Evolutionary conservation across 179 eudicot genomes (phyloP).

Genomic region (Pouteria campechiana): DNA sequence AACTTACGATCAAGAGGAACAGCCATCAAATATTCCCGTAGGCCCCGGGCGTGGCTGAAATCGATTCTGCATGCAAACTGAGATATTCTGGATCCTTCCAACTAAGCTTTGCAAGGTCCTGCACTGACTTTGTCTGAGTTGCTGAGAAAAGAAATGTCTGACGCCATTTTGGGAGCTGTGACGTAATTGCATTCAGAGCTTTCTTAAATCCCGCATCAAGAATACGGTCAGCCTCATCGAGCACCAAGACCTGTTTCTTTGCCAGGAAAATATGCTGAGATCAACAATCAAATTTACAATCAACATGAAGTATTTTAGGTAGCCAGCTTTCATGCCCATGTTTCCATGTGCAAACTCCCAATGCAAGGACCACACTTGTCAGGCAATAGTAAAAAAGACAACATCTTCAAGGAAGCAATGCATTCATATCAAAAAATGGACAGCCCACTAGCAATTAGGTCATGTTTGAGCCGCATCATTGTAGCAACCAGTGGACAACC

Average conservation of each 20-base stretch:
- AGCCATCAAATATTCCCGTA: constrained; percentile 54
- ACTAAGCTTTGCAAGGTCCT: constrained; percentile 91
- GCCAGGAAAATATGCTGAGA: constrained; percentile 16
- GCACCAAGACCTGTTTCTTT: constrained; percentile 70
- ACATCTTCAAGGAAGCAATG: too few relatives aligned
- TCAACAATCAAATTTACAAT: constrained; percentile 6
- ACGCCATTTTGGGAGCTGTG: constrained; percentile 70
- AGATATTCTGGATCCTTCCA: constrained; percentile 90
- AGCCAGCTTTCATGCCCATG: too few relatives aligned
- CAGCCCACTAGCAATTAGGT: too few relatives aligned
- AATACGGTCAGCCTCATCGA: constrained; percentile 95
- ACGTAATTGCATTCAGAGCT: constrained; percentile 64
- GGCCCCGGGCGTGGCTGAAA: constrained; percentile 65
- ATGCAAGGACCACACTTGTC: too few relatives aligned
- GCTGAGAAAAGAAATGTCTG: constrained; percentile 90
- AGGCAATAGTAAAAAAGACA: too few relatives aligned
- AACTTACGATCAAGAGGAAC: constrained; percentile 77
- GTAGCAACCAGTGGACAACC: too few relatives aligned
- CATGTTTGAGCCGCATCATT: too few relatives aligned
- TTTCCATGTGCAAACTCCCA: too few relatives aligned
- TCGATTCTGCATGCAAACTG: constrained; percentile 74
- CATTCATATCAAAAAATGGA: too few relatives aligned
- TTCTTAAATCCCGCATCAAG: constrained; percentile 78
- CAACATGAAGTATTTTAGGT: too few relatives aligned
- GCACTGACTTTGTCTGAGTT: constrained; percentile 87